phyloP scores from a whole-genome alignment of 192 early-diverging fungal species.

The Entomortierella beljakovae region DNA sequence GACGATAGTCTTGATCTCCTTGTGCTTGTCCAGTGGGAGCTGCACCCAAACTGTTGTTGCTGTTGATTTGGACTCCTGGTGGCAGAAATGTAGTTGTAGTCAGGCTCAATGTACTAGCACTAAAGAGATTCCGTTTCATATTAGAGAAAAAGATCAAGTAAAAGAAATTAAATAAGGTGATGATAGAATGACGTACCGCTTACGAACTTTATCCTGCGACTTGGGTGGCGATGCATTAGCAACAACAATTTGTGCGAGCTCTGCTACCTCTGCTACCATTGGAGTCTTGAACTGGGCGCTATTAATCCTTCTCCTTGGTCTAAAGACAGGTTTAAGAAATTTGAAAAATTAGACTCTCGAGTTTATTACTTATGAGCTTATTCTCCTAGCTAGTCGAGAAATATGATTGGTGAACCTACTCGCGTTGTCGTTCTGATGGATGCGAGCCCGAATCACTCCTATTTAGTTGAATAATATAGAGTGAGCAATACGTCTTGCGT shows the following conservation, averaged over 20 bases:
- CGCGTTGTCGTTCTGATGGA: constrained; percentile 10
- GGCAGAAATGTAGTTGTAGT: constrained; percentile 34
- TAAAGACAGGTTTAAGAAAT: neutral
- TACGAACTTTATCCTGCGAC: constrained; percentile 40
- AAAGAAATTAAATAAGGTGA: neutral
- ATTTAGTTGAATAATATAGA: no score
- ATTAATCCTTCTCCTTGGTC: constrained; percentile 38
- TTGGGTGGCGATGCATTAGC: constrained; percentile 49
- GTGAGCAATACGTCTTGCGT: no score
- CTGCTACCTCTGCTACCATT: constrained; percentile 23
- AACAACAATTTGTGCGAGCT: constrained; percentile 33
- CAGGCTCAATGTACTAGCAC: constrained; percentile 43
- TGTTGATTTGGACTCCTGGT: neutral
- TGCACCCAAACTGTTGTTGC: neutral
- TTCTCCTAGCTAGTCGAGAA: neutral
- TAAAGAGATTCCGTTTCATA: constrained; percentile 2
- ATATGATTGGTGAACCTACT: constrained; percentile 18
- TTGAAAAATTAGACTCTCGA: neutral
- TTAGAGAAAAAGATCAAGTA: neutral
- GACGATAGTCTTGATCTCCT: constrained; percentile 17
- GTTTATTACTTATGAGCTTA: neutral
- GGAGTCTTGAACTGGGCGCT: constrained; percentile 52
- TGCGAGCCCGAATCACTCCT: neutral
- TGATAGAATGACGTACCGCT: constrained; percentile 10
- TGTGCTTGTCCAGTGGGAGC: neutral